Evolutionary conservation across 352 stramenopile genomes (phyloP).

Genomic region (Pythium folliculosum): DNA sequence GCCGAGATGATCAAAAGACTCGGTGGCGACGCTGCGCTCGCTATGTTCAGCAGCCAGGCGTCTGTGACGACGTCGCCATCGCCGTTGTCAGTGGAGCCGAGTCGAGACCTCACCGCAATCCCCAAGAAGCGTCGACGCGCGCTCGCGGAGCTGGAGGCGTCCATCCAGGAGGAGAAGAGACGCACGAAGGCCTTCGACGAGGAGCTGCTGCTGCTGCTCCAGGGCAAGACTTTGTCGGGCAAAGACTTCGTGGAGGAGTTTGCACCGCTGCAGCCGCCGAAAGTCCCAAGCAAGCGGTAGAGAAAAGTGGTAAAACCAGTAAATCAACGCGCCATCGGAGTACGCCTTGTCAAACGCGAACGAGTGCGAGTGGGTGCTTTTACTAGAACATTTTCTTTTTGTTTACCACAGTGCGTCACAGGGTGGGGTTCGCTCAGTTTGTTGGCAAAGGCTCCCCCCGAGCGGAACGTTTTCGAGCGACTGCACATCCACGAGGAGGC

Average conservation of each 20-base stretch:
- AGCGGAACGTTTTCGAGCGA: conserved; percentile 3
- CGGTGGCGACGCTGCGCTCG: conserved; percentile 18
- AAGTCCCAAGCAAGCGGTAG: neutral
- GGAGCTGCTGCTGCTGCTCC: conserved; percentile 58
- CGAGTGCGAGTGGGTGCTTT: neutral
- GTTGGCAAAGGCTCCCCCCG: neutral
- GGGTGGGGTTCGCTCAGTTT: neutral
- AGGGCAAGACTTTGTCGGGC: conserved; percentile 56
- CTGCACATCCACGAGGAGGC: neutral
- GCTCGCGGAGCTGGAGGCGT: conserved; percentile 20
- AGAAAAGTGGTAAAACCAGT: neutral
- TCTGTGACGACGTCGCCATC: neutral
- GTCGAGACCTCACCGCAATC: neutral
- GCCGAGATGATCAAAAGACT: conserved; percentile 31
- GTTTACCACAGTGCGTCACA: neutral
- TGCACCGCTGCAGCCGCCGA: conserved; percentile 20
- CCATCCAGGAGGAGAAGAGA: conserved; percentile 44
- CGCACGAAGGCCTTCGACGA: conserved; percentile 46
- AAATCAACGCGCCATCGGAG: neutral
- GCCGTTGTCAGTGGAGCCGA: neutral
- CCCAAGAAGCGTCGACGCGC: conserved; percentile 13
- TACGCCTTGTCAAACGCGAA: neutral
- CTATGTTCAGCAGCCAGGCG: conserved; percentile 3
- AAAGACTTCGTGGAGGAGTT: conserved; percentile 55
- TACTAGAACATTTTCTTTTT: neutral